These are phyloP conservation scores for Urochloa ruziziensis DNA, from an alignment of 176 grass and related monocot species.

Conservation along the genomic window DNA sequence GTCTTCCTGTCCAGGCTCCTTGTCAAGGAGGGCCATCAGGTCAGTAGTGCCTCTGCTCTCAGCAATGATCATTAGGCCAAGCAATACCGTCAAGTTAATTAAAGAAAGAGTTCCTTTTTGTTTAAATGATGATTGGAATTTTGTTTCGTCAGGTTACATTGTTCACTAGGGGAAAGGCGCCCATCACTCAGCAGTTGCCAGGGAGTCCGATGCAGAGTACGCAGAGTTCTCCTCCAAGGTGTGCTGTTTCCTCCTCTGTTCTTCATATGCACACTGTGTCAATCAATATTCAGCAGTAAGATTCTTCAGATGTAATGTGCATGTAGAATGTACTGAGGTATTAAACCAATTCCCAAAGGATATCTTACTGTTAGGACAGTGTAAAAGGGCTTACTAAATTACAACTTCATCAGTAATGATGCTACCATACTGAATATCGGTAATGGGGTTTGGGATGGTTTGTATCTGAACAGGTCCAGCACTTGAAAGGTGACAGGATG, in stretches of 20 bases:
- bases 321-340: background rate
- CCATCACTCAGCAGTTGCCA: conserved; percentile 84
- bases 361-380: background rate
- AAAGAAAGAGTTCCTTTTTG: background rate
- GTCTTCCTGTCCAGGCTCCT: conserved; percentile 82
- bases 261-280: background rate
- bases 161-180: conserved; percentile 95
- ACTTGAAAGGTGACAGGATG: conserved; percentile 90
- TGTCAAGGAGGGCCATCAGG: conserved; percentile 90
- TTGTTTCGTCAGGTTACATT: conserved; percentile 65
- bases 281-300: background rate
- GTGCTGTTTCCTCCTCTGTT: conserved; percentile 8
- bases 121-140: background rate
- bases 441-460: background rate
- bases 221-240: conserved; percentile 83
- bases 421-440: background rate
- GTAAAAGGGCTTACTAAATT: background rate
- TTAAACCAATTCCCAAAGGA: background rate
- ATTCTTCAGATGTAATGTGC: background rate
- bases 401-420: background rate
- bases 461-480: conserved; percentile 53
- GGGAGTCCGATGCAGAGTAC: conserved; percentile 89
- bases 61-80: background rate
- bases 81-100: no score
- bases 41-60: conserved; percentile 1